A percentile compares a stretch with the other conserved stretches of the same genome.
phyloP scores from a whole-genome alignment of 208 protist genomes.

The Polymyxa betae region DNA sequence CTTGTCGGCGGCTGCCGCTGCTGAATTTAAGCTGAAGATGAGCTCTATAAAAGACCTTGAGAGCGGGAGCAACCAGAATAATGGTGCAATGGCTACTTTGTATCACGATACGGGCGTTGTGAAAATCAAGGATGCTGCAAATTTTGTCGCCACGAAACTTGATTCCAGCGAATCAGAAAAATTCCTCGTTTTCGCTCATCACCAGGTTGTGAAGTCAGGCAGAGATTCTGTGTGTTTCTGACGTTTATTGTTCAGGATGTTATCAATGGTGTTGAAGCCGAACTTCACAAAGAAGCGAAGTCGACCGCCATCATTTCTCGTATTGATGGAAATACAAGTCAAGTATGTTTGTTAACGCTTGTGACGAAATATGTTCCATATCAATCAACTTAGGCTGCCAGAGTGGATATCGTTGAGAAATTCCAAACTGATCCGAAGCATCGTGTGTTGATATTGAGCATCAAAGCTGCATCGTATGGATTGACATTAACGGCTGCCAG shows the following conservation, averaged over 20 bases:
- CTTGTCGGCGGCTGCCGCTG: background rate
- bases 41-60: background rate
- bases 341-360: background rate
- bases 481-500: constrained; percentile 69
- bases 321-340: background rate
- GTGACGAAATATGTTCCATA: background rate
- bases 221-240: too few relatives aligned
- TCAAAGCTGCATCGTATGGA: constrained; percentile 65
- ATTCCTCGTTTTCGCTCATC: constrained; percentile 70
- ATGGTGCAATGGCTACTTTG: background rate
- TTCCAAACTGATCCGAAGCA: background rate
- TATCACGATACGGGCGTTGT: constrained; percentile 55
- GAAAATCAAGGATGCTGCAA: constrained; percentile 26
- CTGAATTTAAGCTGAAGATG: background rate
- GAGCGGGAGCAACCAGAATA: background rate
- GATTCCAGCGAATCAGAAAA: constrained; percentile 52
- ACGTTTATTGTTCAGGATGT: background rate
- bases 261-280: background rate
- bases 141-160: background rate
- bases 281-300: background rate
- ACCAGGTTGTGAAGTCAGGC: constrained; percentile 48
- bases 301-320: background rate
- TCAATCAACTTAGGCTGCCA: background rate
- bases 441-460: constrained; percentile 6
- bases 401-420: background rate